Conservation (phyloP, 495 filamentous ascomycete species). For the Mycothermus thermophilus region DNA sequence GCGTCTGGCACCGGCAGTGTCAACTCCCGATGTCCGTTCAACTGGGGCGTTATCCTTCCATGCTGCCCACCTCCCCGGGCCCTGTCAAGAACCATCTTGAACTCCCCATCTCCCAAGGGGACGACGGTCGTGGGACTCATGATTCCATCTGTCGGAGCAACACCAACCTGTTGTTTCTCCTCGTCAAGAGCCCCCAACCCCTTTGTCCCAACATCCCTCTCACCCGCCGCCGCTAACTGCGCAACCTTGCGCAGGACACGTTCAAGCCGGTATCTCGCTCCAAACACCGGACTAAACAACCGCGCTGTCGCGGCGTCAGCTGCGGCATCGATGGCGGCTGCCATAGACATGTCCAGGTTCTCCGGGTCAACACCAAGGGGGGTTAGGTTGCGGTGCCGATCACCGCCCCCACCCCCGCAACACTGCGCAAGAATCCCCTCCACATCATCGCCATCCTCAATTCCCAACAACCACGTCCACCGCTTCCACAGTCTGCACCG, state of each 20-base stretch:
- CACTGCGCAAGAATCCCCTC: constrained; percentile 9
- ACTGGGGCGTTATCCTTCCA: constrained; percentile 2
- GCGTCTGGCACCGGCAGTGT: constrained; percentile 1
- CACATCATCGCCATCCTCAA: no score
- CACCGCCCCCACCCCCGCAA: no score
- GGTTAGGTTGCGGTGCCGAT: no score
- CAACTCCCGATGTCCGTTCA: constrained; percentile 4
- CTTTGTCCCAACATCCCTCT: background rate
- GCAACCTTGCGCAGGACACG: constrained; percentile 18
- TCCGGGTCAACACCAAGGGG: no score
- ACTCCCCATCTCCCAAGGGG: no score
- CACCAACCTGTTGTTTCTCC: no score
- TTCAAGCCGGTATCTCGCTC: constrained; percentile 19
- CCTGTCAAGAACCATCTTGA: no score
- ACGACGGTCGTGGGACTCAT: no score
- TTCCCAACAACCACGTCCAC: constrained; percentile 24
- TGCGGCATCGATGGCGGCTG: background rate
- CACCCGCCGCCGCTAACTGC: constrained; percentile 2
- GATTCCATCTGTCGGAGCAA: no score
- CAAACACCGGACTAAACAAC: constrained; percentile 22
- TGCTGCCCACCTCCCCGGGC: no score
- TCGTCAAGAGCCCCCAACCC: no score
- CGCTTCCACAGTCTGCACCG: constrained; percentile 22
- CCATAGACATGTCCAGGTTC: background rate
- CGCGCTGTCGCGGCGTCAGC: constrained; percentile 1